Evolutionary conservation across 169 alveolate genomes (phyloP), one percentile per base, ranked within the genome.

Genomic region (Babesia ovata): DNA sequence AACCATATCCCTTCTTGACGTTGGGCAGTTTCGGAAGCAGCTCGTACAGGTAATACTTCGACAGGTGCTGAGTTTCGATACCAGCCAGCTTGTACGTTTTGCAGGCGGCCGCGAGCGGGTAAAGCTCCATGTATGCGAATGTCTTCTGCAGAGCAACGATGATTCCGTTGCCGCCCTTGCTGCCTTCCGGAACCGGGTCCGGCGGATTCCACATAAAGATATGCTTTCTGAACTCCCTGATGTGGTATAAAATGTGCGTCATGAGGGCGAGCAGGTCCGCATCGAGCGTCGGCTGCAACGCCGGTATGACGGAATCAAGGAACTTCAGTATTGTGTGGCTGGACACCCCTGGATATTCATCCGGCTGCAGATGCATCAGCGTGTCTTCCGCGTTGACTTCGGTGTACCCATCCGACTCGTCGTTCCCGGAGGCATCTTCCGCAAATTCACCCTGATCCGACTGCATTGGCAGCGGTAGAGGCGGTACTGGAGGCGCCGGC

Each of bases 81-180:
- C 85, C 67, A 22, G 90, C 71, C 22, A 65, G 56, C 57, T 74
- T 63, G 52, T 75, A 74, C 29, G 90, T 50, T 58, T 77, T 86
- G 63, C 93, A 88, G 42, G 90, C 79, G 39, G 86, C 92, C 0
- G 95, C 93, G 14, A 91, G 65, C 33, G 95, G 95, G 89, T 92
- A 92, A 65, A 92, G 91, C 63, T 90, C 84, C 95, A 92, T 92
- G 74, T 91, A 86, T 0, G 95, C 95, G 74, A 92, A 92, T 2
- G 92, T 88, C 71, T 79, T 88, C 81, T 92, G 95, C 45, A 92
- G 92, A 42, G 95, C 95, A 28, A 86, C 82, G 45, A 92, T 86
- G 22, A 92, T 78, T 39, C 88, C 75, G 36, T 75, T 65, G 16
- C 83, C 92, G 46, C 70, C 26, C 11, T 65, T 75, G 48, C 53